phyloP scores from a whole-genome alignment of 2,329 filamentous ascomycete species.

The Ceratocystis huliohia region DNA sequence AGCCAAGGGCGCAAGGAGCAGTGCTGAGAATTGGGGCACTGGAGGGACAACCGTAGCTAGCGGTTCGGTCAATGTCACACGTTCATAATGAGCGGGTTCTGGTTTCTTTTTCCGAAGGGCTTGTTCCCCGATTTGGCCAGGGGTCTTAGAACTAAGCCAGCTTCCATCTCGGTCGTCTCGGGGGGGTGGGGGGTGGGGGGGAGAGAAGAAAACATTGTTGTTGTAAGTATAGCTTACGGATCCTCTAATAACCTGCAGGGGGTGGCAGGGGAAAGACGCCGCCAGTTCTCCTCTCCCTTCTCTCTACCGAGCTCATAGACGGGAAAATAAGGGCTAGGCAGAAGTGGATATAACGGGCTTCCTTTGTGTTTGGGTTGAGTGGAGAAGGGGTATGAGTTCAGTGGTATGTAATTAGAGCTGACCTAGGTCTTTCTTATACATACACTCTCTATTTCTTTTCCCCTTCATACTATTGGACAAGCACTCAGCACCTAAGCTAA shows the following conservation, averaged over 20 bases:
- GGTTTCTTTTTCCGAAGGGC: background rate
- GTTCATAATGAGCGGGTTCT: conserved; percentile 3
- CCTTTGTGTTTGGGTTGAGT: conserved; percentile 6
- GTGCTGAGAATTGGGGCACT: background rate
- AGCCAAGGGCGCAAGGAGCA: background rate
- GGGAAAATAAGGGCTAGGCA: background rate
- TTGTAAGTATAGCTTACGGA: background rate
- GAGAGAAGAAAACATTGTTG: background rate
- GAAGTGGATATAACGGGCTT: background rate
- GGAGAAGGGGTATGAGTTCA: background rate
- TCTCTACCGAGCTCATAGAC: background rate
- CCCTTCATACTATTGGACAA: background rate
- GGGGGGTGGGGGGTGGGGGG: background rate
- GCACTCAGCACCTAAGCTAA: background rate
- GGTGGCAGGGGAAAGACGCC: too few relatives aligned
- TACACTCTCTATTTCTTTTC: background rate
- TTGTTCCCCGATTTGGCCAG: conserved; percentile 1
- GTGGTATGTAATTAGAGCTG: background rate
- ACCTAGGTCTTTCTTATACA: background rate
- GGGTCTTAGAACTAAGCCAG: background rate
- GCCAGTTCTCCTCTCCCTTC: background rate
- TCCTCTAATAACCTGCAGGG: background rate
- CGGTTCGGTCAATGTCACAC: background rate
- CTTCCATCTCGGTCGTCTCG: background rate
- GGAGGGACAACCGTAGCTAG: too few relatives aligned